Base-by-base conservation (phyloP, 2,329 filamentous ascomycete genomes). In the Colletotrichum acutatum region DNA sequence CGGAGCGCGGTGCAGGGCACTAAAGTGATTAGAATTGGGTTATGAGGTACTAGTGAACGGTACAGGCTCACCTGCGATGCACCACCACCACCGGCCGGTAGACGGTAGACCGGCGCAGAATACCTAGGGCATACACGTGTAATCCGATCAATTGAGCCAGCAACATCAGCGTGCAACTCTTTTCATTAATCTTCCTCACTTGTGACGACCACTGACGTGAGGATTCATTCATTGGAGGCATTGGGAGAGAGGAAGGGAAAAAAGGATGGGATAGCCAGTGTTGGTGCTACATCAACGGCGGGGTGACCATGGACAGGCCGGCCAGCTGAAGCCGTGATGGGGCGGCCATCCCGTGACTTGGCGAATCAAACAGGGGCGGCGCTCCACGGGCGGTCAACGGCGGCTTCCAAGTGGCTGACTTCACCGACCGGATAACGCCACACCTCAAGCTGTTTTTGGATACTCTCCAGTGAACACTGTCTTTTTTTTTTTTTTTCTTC, bases 251-350 rank as follows among this genome's bases (percentile, higher is more conserved):
- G n/a, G 42, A 64, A 67, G 32, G 26, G 24, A 56, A 64, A 24
- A 56, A 12, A 63, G 66, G 59, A 65, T 30, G 42, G 69, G 66
- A 70, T 65, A 49, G 66, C 66, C 64, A 56, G 54, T 24, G 24
- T 28, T 58, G 32, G 66, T 71, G 71, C 71, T 73, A 71, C 71
- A 73, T 49, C 56, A 71, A 73, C 71, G 71, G 71, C 71, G 67
- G 71, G 71, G 67, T 73, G 71, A 19, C 11, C 67, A 66, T 66
- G 71, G 71, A 60, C 57, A 71, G 61, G 67, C 71, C 60, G 5
- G 46, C 61, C 49, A 62, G 59, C 56, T 73, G 71, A 66, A 37
- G 67, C 61, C 56, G 16, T 5, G 24, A 30, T 70, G 71, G 71
- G 16, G 22, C 34, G 5, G 5, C 6, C 4, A 26, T 62, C 49